Percentiles rank a stretch among this genome's conserved stretches.
Conservation (phyloP, 441 rosid species). For the Brassica hybrid region DNA sequence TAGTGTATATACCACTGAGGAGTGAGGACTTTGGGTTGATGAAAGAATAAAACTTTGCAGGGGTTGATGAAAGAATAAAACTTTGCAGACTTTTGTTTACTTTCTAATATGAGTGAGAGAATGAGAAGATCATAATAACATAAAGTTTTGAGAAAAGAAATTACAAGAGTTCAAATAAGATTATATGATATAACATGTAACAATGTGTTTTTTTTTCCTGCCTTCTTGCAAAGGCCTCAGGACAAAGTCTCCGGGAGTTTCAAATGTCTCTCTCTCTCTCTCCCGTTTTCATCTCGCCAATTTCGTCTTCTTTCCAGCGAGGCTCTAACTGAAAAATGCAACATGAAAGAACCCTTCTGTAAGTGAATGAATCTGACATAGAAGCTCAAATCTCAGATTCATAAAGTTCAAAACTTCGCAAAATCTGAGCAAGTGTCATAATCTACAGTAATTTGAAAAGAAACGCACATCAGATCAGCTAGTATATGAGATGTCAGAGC, state of each 20-base stretch:
- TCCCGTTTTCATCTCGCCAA: too few relatives aligned
- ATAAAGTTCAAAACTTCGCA: too few relatives aligned
- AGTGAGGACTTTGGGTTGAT: neutral
- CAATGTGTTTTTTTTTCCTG: conserved; percentile 18
- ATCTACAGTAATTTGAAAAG: neutral
- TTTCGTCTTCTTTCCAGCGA: too few relatives aligned
- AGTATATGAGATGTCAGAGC: neutral
- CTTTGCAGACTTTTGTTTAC: conserved; percentile 30
- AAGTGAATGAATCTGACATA: neutral
- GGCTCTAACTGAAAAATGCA: conserved; percentile 32
- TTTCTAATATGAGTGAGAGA: conserved; percentile 34
- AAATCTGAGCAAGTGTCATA: neutral
- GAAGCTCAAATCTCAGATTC: too few relatives aligned
- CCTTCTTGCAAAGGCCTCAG: conserved; percentile 37
- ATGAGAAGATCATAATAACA: conserved; percentile 24
- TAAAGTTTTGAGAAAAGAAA: conserved; percentile 34
- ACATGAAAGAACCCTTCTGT: neutral
- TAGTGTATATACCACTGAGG: neutral
- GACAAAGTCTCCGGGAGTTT: conserved; percentile 37
- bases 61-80: conserved; percentile 24
- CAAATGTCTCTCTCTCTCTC: conserved; percentile 35
- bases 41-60: conserved; percentile 27
- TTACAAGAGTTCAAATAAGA: conserved; percentile 38
- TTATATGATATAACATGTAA: conserved; percentile 38
- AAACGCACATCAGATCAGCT: neutral